A percentile compares a stretch with the other conserved stretches of the same genome.
Conservation (phyloP, 805 yeast species). For the Starmerella bombi region DNA sequence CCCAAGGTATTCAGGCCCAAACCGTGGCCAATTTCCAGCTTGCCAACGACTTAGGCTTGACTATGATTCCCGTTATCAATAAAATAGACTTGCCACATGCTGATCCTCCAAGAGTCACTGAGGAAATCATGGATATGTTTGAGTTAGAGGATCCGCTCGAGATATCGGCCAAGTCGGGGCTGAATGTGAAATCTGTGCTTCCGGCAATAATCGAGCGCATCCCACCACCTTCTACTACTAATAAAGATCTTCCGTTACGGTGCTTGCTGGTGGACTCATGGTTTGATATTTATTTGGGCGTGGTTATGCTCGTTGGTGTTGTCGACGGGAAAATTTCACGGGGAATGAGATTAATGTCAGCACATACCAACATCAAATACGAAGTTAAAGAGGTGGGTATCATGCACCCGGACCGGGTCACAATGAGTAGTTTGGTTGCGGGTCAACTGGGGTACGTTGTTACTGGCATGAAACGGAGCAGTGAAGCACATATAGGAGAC, state of each 20-base stretch:
- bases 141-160: conserved; percentile 56
- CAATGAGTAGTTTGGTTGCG: conserved; percentile 52
- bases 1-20: conserved; percentile 95
- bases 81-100: conserved; percentile 85
- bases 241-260: conserved; percentile 36
- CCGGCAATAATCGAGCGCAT: conserved; percentile 72
- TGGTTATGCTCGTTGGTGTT: conserved; percentile 66
- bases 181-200: conserved; percentile 60
- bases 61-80: conserved; percentile 77
- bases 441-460: conserved; percentile 93
- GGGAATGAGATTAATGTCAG: conserved; percentile 66
- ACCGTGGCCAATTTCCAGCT: conserved; percentile 94
- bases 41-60: conserved; percentile 74
- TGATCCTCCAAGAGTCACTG: conserved; percentile 64
- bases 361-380: conserved; percentile 60
- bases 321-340: conserved; percentile 69
- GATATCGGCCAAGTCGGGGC: conserved; percentile 86
- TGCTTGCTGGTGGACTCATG: conserved; percentile 90
- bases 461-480: conserved; percentile 84
- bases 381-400: conserved; percentile 90
- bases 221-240: conserved; percentile 48
- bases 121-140: conserved; percentile 73
- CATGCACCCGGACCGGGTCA: conserved; percentile 78
- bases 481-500: conserved; percentile 84
- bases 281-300: conserved; percentile 91